Evolutionary conservation across 768 basidiomycete species (phyloP).

Genomic region (Lactarius hengduanensis): DNA sequence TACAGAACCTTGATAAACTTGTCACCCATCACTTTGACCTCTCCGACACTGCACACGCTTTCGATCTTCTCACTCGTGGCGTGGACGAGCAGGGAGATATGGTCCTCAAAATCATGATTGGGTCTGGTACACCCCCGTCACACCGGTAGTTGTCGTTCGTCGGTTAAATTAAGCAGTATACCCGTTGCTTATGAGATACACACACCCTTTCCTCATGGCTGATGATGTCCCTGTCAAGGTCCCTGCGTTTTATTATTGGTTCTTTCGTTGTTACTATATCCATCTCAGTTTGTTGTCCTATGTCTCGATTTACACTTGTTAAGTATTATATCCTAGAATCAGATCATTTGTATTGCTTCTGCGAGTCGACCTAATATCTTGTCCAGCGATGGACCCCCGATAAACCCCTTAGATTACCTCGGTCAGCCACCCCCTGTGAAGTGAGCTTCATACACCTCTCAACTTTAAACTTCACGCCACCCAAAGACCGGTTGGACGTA

Average conservation of each 20-base stretch:
- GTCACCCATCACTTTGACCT: constrained; percentile 77
- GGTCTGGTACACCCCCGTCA: constrained; percentile 30
- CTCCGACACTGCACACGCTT: constrained; percentile 66
- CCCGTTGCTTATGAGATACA: constrained; percentile 19
- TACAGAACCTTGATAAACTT: constrained; percentile 66
- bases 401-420: neutral
- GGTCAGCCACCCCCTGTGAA: neutral
- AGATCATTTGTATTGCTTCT: neutral
- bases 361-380: neutral
- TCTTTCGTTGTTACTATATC: neutral
- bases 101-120: constrained; percentile 90
- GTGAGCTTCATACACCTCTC: no score
- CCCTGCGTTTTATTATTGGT: constrained; percentile 12
- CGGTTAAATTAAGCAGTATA: constrained; percentile 22
- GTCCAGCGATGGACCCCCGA: neutral
- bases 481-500: neutral
- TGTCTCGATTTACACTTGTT: constrained; percentile 13
- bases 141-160: constrained; percentile 15
- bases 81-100: constrained; percentile 75
- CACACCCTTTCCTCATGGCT: neutral
- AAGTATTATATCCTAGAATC: constrained; percentile 23
- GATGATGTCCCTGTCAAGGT: constrained; percentile 3
- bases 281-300: neutral
- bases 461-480: neutral
- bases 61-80: constrained; percentile 76